Conservation (phyloP, 208 protist species). For the Balamuthia mandrillaris region DNA sequence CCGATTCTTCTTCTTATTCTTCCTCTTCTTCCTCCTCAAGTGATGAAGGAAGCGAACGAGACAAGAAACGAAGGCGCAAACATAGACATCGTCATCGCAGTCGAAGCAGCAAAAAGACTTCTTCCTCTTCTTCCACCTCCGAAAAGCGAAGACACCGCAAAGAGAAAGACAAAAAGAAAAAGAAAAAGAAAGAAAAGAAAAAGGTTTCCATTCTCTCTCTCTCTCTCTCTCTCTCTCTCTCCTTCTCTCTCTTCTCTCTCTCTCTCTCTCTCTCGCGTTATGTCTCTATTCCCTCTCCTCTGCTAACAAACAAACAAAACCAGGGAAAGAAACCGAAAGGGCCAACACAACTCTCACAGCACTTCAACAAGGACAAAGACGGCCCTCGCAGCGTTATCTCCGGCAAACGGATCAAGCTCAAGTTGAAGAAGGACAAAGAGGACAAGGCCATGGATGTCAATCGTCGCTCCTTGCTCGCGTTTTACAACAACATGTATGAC, state of each 20-base stretch:
- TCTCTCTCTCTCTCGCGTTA: not conserved
- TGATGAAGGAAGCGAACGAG: not conserved
- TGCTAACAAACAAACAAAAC: not conserved
- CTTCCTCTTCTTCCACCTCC: not conserved
- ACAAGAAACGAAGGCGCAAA: not conserved
- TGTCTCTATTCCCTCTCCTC: not conserved
- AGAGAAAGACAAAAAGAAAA: not conserved
- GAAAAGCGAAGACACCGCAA: not conserved
- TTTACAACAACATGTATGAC: constrained; percentile 37
- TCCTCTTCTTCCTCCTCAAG: not conserved
- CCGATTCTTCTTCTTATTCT: not conserved
- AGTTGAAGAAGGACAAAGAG: not conserved
- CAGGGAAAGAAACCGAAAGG: constrained; percentile 36
- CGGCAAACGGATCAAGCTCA: constrained; percentile 38
- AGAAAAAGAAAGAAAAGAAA: not conserved
- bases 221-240: not conserved
- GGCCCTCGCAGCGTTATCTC: constrained; percentile 30
- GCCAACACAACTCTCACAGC: constrained; percentile 31
- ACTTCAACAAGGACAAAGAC: not conserved
- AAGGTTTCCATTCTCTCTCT: not conserved
- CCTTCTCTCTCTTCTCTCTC: not conserved
- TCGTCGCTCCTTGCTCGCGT: not conserved
- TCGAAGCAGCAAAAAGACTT: not conserved
- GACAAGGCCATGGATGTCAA: constrained; percentile 6
- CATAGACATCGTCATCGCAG: not conserved